Evolutionary conservation across 257 asterid genomes (phyloP).

Genomic region (Solanum lycopersicoides): DNA sequence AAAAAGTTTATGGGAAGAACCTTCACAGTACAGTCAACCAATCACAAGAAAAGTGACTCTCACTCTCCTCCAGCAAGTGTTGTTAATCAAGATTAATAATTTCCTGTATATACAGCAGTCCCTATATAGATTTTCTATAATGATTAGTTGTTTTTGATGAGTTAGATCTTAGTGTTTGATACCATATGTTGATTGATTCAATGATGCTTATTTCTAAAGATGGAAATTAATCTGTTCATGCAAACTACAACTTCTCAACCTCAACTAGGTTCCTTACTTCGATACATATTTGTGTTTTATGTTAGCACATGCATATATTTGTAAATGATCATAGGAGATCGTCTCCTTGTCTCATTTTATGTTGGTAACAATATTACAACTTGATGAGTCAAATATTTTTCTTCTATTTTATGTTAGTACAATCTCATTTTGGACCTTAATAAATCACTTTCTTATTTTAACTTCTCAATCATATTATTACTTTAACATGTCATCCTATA

Average conservation of each 20-base stretch:
- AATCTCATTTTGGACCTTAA: background rate
- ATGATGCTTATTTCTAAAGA: background rate
- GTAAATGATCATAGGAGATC: background rate
- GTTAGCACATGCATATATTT: background rate
- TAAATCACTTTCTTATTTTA: background rate
- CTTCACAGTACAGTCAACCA: conserved; percentile 42
- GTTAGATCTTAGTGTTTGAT: background rate
- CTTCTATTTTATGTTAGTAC: background rate
- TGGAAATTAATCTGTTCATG: background rate
- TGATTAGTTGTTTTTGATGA: background rate
- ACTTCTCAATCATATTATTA: background rate
- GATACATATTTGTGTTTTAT: background rate
- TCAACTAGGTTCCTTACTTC: background rate
- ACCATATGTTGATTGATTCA: background rate
- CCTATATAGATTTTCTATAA: background rate
- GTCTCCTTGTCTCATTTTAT: background rate
- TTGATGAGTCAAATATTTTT: background rate
- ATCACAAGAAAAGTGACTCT: background rate
- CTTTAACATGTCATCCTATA: background rate
- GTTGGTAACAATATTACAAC: background rate
- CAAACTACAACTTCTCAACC: background rate
- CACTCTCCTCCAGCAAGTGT: background rate
- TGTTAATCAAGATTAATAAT: background rate
- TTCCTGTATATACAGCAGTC: background rate
- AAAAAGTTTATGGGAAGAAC: conserved; percentile 88